phyloP scores from a whole-genome alignment of 495 filamentous ascomycete genomes.

The Mytilinidion resinicola region DNA sequence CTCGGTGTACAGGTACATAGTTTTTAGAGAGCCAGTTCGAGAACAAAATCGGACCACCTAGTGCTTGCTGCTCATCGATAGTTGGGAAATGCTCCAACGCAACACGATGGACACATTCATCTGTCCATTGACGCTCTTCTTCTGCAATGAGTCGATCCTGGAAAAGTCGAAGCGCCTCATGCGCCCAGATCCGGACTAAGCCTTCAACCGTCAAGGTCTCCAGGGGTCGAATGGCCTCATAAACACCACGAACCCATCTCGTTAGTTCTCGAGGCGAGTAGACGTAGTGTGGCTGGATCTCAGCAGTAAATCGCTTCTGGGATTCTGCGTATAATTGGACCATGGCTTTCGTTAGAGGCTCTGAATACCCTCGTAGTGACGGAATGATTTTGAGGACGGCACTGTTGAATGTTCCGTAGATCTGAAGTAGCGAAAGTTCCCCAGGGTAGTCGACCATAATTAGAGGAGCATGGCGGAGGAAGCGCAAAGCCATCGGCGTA shows the following conservation, averaged over 20 bases:
- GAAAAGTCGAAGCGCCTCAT: conserved; percentile 93
- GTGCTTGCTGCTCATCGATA: conserved; percentile 77
- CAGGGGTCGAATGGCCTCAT: conserved; percentile 89
- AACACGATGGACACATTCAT: conserved; percentile 73
- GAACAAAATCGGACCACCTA: conserved; percentile 92
- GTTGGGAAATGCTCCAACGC: conserved; percentile 89
- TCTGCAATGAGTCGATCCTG: conserved; percentile 91
- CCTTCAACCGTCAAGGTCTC: conserved; percentile 85
- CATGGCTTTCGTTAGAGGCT: conserved; percentile 94
- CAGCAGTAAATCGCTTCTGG: conserved; percentile 83
- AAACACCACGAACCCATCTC: conserved; percentile 92
- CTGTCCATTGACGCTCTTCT: conserved; percentile 92
- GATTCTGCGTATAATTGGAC: conserved; percentile 93
- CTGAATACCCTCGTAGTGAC: conserved; percentile 87
- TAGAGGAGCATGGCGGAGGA: conserved; percentile 88
- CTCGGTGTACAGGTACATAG: conserved; percentile 92
- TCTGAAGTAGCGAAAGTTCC: conserved; percentile 86
- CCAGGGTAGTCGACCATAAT: conserved; percentile 99
- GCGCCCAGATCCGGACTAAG: conserved; percentile 93
- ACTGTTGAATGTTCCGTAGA: conserved; percentile 97
- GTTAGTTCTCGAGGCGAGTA: conserved; percentile 98
- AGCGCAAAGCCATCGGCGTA: conserved; percentile 86
- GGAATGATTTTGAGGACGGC: conserved; percentile 96
- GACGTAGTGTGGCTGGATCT: conserved; percentile 97
- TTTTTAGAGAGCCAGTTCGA: conserved; percentile 99